A percentile compares a stretch with the other conserved stretches of the same genome.
phyloP scores from a whole-genome alignment of 2,329 filamentous ascomycete genomes.

The Phialophora macrospora region DNA sequence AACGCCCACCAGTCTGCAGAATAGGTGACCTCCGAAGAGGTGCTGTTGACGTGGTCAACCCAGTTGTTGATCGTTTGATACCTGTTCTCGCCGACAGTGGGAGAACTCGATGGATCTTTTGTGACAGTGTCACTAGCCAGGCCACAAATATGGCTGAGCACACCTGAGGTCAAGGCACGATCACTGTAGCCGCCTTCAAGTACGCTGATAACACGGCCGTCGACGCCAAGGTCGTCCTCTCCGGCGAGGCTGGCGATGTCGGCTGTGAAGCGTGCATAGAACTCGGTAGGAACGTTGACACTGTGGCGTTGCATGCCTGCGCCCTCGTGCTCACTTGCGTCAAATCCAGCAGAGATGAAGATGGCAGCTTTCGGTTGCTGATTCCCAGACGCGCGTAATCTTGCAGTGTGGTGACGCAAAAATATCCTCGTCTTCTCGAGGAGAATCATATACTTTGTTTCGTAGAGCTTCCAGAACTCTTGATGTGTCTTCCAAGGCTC shows the following conservation, averaged over 20 bases:
- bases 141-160: slow-evolving; percentile 87
- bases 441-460: slow-evolving; percentile 74
- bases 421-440: slow-evolving; percentile 81
- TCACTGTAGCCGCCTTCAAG: slow-evolving; percentile 97
- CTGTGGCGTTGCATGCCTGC: slow-evolving; percentile 93
- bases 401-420: slow-evolving; percentile 72
- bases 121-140: slow-evolving; percentile 50
- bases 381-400: slow-evolving; percentile 59
- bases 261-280: slow-evolving; percentile 87
- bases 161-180: slow-evolving; percentile 82
- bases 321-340: slow-evolving; percentile 94
- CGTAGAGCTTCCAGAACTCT: slow-evolving; percentile 90
- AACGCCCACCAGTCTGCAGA: slow-evolving; percentile 68
- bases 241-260: slow-evolving; percentile 83
- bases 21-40: slow-evolving; percentile 20
- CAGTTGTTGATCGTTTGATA: slow-evolving; percentile 34
- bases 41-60: slow-evolving; percentile 18
- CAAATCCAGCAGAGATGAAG: slow-evolving; percentile 94
- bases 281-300: slow-evolving; percentile 94
- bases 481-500: slow-evolving; percentile 80
- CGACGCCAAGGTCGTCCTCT: slow-evolving; percentile 75
- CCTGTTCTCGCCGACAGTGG: slow-evolving; percentile 4
- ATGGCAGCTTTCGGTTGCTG: slow-evolving; percentile 80
- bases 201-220: slow-evolving; percentile 88
- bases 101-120: neutral